Base-by-base conservation (phyloP, 352 stramenopile species). In the Phytophthora hibernalis region DNA sequence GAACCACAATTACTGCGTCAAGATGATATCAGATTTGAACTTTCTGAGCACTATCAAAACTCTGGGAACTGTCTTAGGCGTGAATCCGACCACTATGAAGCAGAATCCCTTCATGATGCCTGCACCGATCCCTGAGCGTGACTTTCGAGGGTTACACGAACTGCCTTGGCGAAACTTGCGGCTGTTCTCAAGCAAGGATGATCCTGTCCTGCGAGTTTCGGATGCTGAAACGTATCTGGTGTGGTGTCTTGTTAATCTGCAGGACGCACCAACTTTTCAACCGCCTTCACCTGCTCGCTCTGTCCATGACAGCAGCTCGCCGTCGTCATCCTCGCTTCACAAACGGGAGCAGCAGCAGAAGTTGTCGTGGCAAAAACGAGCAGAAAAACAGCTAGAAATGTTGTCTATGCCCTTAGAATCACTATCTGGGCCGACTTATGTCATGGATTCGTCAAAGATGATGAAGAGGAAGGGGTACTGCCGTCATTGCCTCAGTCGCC, bases 41-140 rank as follows among this genome's bases (percentile, higher is more conserved):
- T 95, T 95, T 55, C 60, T 95, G 2, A 77, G 82, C 2, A 60
- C 68, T 11, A 80, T 85, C 26, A 79, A 70, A 28, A 62, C 67
- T 5, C 68, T 95, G 4, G 72, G 78, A 3, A 47, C 74, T 2
- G 73, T 88, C 6, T 69, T 95, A 5, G 83, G 83, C 16, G 74
- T 95, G 20, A 78, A 85, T 16, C 65, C 82, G 9, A 37, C 68
- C 1, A 70, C 60, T 2, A 89, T 95, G 83, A 80, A 80, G 52
- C 82, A 91, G 43, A 95, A 95, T 47, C 87, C 87, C 26, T 93
- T 95, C 66, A 95, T 95, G 85, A 90, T 92, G 79, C 84, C 87
- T 20, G 57, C 72, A 20, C 73, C 84, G n/a, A 89, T 90, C 59
- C 54, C 79, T 6, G 79, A 88, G 40, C 80, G 82, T 13, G 79